Conservation (phyloP, 75 land plant genomes). For the Pinus albicaulis region DNA sequence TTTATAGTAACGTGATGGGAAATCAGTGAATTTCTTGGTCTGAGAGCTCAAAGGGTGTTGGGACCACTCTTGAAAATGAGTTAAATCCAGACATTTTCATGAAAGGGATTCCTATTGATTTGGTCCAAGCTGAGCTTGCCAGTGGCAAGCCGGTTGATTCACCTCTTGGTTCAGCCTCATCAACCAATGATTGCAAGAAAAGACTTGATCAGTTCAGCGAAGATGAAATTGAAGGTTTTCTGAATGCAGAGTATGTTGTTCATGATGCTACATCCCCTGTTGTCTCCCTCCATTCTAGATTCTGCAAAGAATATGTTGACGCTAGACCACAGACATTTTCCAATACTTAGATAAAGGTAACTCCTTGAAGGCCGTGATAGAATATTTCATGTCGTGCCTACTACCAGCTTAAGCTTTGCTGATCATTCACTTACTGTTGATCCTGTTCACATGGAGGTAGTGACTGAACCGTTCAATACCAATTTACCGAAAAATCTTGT, state of each 20-base stretch:
- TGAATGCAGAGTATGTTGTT: background rate
- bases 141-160: background rate
- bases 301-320: background rate
- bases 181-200: background rate
- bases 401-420: background rate
- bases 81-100: background rate
- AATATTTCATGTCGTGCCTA: background rate
- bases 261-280: background rate
- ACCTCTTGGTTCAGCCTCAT: background rate
- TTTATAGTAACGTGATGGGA: background rate
- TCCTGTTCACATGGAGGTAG: background rate
- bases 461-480: background rate
- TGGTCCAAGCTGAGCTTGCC: slow-evolving; percentile 1
- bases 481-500: background rate
- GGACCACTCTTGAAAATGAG: background rate
- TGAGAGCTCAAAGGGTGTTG: slow-evolving; percentile 2
- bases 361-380: background rate
- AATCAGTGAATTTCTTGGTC: background rate
- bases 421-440: background rate
- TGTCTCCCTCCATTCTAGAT: background rate
- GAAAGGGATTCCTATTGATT: background rate
- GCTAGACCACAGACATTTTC: background rate
- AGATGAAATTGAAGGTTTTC: background rate
- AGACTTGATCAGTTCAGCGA: background rate
- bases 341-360: background rate